Conservation (phyloP, 176 grass and related monocot genomes). For the Melocanna baccifera region DNA sequence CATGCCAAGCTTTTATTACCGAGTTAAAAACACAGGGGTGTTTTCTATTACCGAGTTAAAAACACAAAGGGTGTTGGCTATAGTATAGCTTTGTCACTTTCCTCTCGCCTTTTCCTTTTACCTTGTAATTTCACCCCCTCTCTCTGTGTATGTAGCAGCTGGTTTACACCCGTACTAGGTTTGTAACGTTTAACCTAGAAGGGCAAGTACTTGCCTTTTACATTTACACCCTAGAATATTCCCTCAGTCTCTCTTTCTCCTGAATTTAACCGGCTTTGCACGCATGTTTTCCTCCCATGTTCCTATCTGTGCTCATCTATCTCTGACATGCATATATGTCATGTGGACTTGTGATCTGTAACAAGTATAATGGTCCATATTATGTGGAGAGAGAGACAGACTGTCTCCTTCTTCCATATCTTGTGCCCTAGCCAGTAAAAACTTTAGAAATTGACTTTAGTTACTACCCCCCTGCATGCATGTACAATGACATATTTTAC, state of each 20-base stretch:
- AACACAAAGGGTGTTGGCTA: background rate
- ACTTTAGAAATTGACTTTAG: slow-evolving; percentile 31
- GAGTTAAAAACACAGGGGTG: background rate
- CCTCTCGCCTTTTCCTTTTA: background rate
- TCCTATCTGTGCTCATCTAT: background rate
- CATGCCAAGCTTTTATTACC: background rate
- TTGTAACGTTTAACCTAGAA: background rate
- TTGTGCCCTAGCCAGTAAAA: slow-evolving; percentile 22
- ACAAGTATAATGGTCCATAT: background rate
- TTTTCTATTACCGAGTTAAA: background rate
- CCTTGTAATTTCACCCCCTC: background rate
- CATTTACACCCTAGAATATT: background rate
- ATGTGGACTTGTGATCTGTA: background rate
- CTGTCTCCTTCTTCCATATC: background rate
- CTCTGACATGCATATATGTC: background rate
- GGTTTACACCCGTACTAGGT: background rate
- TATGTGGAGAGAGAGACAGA: background rate
- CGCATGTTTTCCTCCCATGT: background rate
- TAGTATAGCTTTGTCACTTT: background rate
- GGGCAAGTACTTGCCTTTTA: background rate
- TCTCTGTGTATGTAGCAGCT: background rate
- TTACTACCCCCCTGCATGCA: slow-evolving; percentile 34
- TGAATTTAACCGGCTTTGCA: background rate
- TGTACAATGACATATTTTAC: slow-evolving; percentile 40
- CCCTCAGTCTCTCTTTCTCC: background rate